Base-by-base conservation (phyloP, 331 rosid species). In the Spiraea crenata region DNA sequence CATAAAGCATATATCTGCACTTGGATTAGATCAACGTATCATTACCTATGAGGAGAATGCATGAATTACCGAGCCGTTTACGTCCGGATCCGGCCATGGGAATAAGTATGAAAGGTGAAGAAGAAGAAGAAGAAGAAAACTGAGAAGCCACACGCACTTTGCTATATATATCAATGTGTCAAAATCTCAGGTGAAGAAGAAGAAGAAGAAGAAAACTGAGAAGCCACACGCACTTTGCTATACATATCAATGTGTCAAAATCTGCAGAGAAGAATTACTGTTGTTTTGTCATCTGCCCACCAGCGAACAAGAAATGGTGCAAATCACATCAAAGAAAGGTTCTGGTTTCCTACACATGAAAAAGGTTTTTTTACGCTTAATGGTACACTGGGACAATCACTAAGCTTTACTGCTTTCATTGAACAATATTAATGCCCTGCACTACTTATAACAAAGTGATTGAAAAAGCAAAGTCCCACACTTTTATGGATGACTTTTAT, bases 11-110 rank as follows among this genome's bases (percentile, higher is more conserved):
- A 25, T 25, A 25, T 25, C 31, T 2, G 31, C 31, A 25, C 31
- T 25, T 25, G 2, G 31, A 25, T 25, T 25, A 25, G 31, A 25
- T 25, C 31, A 25, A 25, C 2, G 31, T 25, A 25, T 25, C 31
- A 25, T 56, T 79, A 93, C 99, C 96, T 84, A 87, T 87, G 63
- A 93, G 97, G 12, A 93, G 97, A 87, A 91, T 74, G 73, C 97
- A 90, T 2, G 99, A 83, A 75, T 77, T 73, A 70, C 76, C 87
- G 62, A 92, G 89, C 50, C 78, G 49, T 80, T 76, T 81, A 4
- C 42, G 14, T 79, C 74, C 57, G 68, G 85, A 42, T 19, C 82
- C 87, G 20, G 92, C 88, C 98, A 93, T 90, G 72, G 47, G 73
- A 65, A 17, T 8, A 41, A 48, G 44, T 5, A 14, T n/a, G 11